Conservation (phyloP, 768 basidiomycete species). For the Boletus sp. region DNA sequence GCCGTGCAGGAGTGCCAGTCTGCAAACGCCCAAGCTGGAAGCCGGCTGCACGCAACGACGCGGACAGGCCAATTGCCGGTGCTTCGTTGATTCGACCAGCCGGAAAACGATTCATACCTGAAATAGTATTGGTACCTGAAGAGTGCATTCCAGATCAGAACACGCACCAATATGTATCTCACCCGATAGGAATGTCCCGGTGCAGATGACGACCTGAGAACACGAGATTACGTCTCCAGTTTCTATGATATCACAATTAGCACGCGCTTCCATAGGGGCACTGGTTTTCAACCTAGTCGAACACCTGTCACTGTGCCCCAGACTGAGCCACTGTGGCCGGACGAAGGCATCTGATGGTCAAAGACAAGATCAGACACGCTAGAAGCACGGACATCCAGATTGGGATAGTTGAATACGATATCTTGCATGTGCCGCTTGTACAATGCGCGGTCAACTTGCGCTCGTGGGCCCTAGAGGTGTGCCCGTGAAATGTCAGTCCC, state of each 20-base stretch:
- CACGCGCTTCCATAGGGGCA: not conserved
- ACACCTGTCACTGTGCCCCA: conserved; percentile 66
- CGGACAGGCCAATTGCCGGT: conserved; percentile 71
- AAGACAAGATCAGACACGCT: conserved; percentile 80
- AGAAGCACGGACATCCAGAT: conserved; percentile 65
- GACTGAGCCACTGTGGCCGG: conserved; percentile 21
- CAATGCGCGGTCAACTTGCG: conserved; percentile 81
- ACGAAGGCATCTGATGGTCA: conserved; percentile 38
- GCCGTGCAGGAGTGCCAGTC: conserved; percentile 82
- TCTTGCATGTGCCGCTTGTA: conserved; percentile 85
- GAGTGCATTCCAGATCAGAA: not conserved
- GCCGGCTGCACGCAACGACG: conserved; percentile 67
- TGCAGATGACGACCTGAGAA: conserved; percentile 82
- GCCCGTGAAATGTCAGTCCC: not conserved
- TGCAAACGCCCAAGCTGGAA: conserved; percentile 83
- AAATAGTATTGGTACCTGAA: not conserved
- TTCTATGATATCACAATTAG: conserved; percentile 40
- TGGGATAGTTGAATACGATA: conserved; percentile 58
- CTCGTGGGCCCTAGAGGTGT: conserved; percentile 70
- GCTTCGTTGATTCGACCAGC: conserved; percentile 75
- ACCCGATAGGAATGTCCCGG: conserved; percentile 87
- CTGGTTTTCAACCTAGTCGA: conserved; percentile 48
- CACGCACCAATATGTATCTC: conserved; percentile 82
- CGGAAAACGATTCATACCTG: conserved; percentile 69
- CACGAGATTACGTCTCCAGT: conserved; percentile 72